Percentiles rank a stretch among this genome's conserved stretches.
phyloP scores from a whole-genome alignment of 2,329 filamentous ascomycete species.

The Niveomyces coronatus region DNA sequence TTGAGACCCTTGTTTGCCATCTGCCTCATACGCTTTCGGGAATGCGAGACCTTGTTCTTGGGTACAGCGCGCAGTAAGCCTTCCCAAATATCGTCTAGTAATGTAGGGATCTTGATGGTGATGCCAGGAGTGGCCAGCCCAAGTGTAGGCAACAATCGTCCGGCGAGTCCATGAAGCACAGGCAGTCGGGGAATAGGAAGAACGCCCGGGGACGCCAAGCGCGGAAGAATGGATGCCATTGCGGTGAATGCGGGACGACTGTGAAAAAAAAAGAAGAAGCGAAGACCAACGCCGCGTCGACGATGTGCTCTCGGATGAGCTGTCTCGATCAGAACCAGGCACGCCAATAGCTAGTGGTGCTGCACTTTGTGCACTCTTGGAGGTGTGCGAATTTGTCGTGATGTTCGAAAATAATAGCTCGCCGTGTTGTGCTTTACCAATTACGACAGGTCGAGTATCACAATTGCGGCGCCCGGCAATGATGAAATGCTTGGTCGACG shows the following conservation, averaged over 20 bases:
- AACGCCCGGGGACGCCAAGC: conserved; percentile 33
- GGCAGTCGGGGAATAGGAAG: conserved; percentile 32
- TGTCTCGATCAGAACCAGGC: too few relatives aligned
- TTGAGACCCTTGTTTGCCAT: conserved; percentile 93
- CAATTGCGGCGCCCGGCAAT: conserved; percentile 1
- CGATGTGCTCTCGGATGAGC: too few relatives aligned
- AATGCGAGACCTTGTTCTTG: conserved; percentile 97
- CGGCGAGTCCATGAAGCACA: conserved; percentile 31
- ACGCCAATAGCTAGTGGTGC: too few relatives aligned
- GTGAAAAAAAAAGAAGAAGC: too few relatives aligned
- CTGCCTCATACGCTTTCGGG: conserved; percentile 86
- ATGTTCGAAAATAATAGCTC: too few relatives aligned
- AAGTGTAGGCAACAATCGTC: conserved; percentile 41
- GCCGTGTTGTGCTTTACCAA: too few relatives aligned
- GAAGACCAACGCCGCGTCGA: too few relatives aligned
- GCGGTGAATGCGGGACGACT: too few relatives aligned
- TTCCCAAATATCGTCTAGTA: conserved; percentile 85
- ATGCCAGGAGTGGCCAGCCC: conserved; percentile 51
- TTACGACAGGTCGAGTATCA: conserved; percentile 1
- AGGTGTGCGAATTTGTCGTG: too few relatives aligned
- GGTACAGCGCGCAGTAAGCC: conserved; percentile 85
- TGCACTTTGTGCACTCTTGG: too few relatives aligned
- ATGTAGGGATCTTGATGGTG: conserved; percentile 40
- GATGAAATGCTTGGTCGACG: conserved; percentile 5
- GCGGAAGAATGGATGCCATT: conserved; percentile 48